Evolutionary conservation across 768 basidiomycete species (phyloP), one percentile per base, ranked within the genome.

Genomic region (Exidia glandulosa): DNA sequence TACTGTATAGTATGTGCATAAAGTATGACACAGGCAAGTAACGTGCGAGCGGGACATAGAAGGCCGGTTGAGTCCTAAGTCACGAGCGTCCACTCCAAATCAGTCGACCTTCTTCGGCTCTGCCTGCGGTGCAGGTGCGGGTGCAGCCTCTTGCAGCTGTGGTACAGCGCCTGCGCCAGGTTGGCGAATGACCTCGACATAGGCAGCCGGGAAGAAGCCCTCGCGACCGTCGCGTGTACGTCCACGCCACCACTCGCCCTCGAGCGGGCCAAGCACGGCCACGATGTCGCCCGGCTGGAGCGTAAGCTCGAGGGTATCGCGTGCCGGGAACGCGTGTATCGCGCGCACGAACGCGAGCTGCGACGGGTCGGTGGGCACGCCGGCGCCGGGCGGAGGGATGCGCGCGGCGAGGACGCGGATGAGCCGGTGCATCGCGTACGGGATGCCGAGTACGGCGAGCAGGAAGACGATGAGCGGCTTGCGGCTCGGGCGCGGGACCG

Each of bases 381-480:
- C 73, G 63, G 70, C 77, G 67, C 75, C 72, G 31, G 80, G 76
- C 5, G 74, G 75, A 34, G 75, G 76, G 9, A 81, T 82, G 25
- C 88, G 84, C 62, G 81, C 81, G 57, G 83, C 79, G 50, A 96
- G 80, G n/a, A 91, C 73, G 60, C 81, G 83, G 67, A 98, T 85
- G 63, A 99, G 84, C 65, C 86, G 87, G 59, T 89, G 81, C 92
- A 99, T 96, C 58, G 87, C 85, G 65, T 88, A 97, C 0, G 95
- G 96, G 55, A 99, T 73, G 58, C 96, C 96, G 67, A 98, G 79
- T 60, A 96, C 84, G 30, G 94, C 92, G 60, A 97, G 82, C 65
- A 99, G 80, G 81, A 99, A 98, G 63, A 97, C 76, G 69, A 97
- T 75, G 52, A 98, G 78, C 0, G 96, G 96, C 70, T 96, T 97